Evolutionary conservation across 805 yeast species (phyloP), one percentile per base, ranked within the genome.

Genomic region (Sugiyamaella floridensis): DNA sequence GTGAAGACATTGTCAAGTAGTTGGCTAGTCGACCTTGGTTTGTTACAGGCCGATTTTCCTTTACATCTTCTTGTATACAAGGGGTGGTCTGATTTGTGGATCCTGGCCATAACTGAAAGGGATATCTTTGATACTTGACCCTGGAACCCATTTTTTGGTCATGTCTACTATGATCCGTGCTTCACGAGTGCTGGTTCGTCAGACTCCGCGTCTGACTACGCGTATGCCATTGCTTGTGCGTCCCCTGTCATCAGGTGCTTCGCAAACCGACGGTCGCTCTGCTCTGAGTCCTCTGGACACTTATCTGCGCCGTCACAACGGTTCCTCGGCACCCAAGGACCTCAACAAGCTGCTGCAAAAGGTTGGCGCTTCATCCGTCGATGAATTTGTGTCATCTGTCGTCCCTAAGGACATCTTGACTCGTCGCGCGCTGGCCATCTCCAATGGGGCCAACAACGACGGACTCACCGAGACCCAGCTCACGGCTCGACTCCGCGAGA

Each of bases 241-340:
- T 4, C 28, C 45, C 16, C 45, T 20, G 2, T 22, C 29, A 4
- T n/a, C 16, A 4, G 37, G 37, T 14, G 37, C 22, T 6, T 32
- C 42, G 22, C 41, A 22, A 18, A 22, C 16, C 15, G 18, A 15
- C 41, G 34, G 18, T 34, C 40, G 26, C 37, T 45, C 51, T n/a
- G 61, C 56, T 14, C 48, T 58, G 18, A 51, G 47, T 12, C 77
- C 79, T 2, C 74, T 87, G 53, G 99, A 93, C 66, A 83, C 93
- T 1, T 93, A 92, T 69, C 79, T 86, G 48, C 80, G 95, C 64
- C 86, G 98, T 63, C 99, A 93, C 69, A 74, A 92, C 54, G 99
- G 99, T 11, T 60, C 73, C 7, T 89, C 95, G 20, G 74, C 78
- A 12, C 82, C 86, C 0, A 62, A 58, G 0, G 82, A 88, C 57